Conservation (phyloP, 2,329 filamentous ascomycete genomes). For the Penicillium sclerotigenum region DNA sequence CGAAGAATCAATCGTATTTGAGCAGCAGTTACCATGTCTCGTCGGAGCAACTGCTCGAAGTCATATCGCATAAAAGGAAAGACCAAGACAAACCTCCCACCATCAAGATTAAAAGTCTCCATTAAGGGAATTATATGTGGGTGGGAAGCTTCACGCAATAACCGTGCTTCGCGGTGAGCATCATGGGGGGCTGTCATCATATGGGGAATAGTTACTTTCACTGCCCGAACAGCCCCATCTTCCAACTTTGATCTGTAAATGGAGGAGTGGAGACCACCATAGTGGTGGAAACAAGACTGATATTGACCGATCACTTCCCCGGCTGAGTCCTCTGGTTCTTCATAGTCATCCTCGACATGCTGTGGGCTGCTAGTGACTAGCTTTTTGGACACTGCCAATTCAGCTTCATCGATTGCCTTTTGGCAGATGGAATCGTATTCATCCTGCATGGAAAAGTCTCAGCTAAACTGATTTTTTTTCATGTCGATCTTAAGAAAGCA, state of each 20-base stretch:
- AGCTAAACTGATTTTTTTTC: background rate
- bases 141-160: constrained; percentile 62
- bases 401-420: constrained; percentile 36
- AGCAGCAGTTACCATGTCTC: constrained; percentile 37
- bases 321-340: constrained; percentile 23
- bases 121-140: constrained; percentile 65
- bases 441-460: constrained; percentile 47
- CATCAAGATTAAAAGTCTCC: constrained; percentile 67
- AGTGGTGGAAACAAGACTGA: constrained; percentile 54
- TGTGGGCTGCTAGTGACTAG: constrained; percentile 23
- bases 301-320: constrained; percentile 54
- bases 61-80: constrained; percentile 81
- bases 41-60: constrained; percentile 64
- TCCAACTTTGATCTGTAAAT: constrained; percentile 67
- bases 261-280: constrained; percentile 73
- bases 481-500: background rate
- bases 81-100: constrained; percentile 70
- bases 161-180: constrained; percentile 71
- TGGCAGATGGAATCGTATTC: constrained; percentile 51
- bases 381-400: constrained; percentile 21
- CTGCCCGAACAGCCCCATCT: constrained; percentile 55
- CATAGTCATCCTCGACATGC: constrained; percentile 20
- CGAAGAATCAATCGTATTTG: constrained; percentile 54
- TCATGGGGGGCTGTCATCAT: constrained; percentile 77
- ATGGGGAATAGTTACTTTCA: constrained; percentile 81